Base-by-base conservation (phyloP, 371 early-diverging fungal species). In the Basidiobolus meristosporus region DNA sequence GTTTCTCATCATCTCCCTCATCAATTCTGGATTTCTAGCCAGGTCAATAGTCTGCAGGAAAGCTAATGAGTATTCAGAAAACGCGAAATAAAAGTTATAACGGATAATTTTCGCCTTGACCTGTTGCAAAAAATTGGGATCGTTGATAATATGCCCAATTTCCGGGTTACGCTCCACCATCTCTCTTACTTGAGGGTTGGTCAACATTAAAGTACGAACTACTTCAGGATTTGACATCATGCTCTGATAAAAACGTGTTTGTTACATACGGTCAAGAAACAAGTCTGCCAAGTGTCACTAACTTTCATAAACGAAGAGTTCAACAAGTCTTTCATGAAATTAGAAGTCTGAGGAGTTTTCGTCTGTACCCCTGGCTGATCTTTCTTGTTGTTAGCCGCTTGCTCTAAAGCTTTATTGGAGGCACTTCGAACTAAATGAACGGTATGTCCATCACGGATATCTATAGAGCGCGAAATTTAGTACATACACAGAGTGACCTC, bases 1-100 rank as follows among this genome's bases (percentile, higher is more conserved):
- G 57, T 81, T 82, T 50, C 85, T 56, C 56, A 74, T 64, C 55
- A 82, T 72, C 50, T 87, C 81, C 40, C 72, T 64, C 82, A 83
- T 77, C 41, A 81, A 58, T 42, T 68, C 70, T 5, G 87, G 87
- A 41, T 86, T 84, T 49, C 77, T 54, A 11, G 48, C 39, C 38
- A 46, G 42, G 19, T 42, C 45, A 36, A 48, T 36, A 21, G 48
- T 47, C 55, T 54, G 18, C 10, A 41, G 3, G 36, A 7, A 1
- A 16, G 36, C 12, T 7, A 38, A 15, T 32, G 17, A 43, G 42
- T 31, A 2, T 14, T 30, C 11, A 9, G 38, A 26, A 17, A 20
- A 0, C 5, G 4, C 17, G 23, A n/a, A 21, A 22, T 1, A 32
- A 16, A 12, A 11, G 17, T n/a, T n/a, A n/a, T n/a, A n/a, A n/a